Base-by-base conservation (phyloP, 805 yeast species). In the Yarrowia osloensis region DNA sequence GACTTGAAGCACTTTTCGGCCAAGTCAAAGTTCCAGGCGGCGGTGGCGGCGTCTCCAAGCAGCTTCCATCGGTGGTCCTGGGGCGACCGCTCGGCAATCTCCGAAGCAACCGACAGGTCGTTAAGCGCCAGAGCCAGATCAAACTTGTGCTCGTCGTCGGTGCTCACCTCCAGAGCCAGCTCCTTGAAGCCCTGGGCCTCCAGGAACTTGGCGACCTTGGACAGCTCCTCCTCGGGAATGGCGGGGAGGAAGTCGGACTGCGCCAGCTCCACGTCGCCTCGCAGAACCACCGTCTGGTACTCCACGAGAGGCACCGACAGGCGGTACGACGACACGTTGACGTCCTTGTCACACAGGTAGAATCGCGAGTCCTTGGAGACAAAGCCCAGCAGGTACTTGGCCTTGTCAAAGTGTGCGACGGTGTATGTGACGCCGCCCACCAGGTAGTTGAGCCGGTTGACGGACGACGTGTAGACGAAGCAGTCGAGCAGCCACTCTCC, bases 401-500 rank as follows among this genome's bases (percentile, higher is more conserved):
- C 86, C 77, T 88, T 90, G 75, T 95, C 97, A 74, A 89, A 93
- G 80, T 95, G 98, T 39, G 94, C 92, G 77, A 95, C 85, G 75
- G 92, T 95, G 77, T 91, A 91, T 26, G 90, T 87, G 74, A 92
- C 90, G 44, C 96, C 96, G 73, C 99, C 99, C 69, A 95, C 98
- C 70, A 92, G 85, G 77, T 95, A 95, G 79, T 93, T 94, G 75
- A 95, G 83, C 77, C 98, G 86, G 79, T 92, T 91, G 26, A 96
- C 83, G 21, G 86, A 74, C 2, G 98, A 91, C 17, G 98, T 91
- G 81, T 89, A 95, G 66, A 95, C 86, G 77, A 94, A 93, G 54
- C 95, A 98, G 80, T 95, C 98, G 71, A 98, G 99, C 73, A 93
- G 92, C 92, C 98, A 95, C 77, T 88, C 88, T 74, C 98, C 98